Base-by-base conservation (phyloP, 2,329 filamentous ascomycete species). In the Cryphonectria carpinicola region DNA sequence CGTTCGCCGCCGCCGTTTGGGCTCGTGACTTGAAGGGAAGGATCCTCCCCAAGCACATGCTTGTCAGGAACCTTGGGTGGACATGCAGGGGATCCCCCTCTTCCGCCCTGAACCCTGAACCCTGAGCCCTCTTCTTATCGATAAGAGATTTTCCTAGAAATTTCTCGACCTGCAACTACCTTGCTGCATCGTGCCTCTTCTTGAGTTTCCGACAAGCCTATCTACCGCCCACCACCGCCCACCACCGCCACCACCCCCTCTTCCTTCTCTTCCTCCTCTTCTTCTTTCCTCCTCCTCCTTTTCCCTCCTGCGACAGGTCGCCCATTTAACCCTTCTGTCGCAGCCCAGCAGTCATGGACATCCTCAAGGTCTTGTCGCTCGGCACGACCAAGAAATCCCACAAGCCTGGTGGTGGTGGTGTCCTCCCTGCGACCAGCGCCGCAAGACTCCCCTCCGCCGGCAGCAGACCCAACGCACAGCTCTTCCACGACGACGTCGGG, bases 351-450 rank as follows among this genome's bases (percentile, higher is more conserved):
- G 46, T 69, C 69, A 93, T 93, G 91, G 91, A 94, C 81, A 89
- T 93, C 68, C 84, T 93, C 77, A 93, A 90, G 76, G 82, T 94
- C 43, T 83, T 94, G 71, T 93, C 92, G 49, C 87, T 92, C 66
- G 91, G 91, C 70, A 89, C 89, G 3, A 93, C 92, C 73, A 84
- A 84, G 76, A 82, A 84, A 19, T 77, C 82, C 6, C 84, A 82
- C 70, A 84, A 81, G 65, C 72, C 76, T 14, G 76, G 77, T 25
- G 72, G 77, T 25, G 72, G 78, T 7, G 10, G 37, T 39, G 37
- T 39, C 37, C 77, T 39, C 37, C 77, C 80, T 56, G 77, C 79
- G 41, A 76, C 76, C 41, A 76, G 79, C 41, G 73, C 80, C 28
- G 76, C 81, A 3, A 86, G 84, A 69, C 82, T 92, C 43, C 91